Base-by-base conservation (phyloP, 257 asterid genomes). In the Cynanchum wilfordii region DNA sequence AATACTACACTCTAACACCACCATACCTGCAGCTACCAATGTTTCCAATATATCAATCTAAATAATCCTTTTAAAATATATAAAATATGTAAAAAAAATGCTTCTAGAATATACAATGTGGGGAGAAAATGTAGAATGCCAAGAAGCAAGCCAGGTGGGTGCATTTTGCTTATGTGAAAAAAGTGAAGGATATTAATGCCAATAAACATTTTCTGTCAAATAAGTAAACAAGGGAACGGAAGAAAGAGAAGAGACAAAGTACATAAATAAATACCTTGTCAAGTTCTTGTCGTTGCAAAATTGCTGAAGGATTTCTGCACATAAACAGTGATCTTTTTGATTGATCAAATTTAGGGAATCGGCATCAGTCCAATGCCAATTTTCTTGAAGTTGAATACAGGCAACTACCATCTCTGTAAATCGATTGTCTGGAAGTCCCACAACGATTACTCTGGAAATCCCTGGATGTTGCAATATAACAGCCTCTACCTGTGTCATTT, bases 401-500 rank as follows among this genome's bases (percentile, higher is more conserved):
- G 89, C 96, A 12, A 86, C 73, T 6, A 90, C 93, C 88, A 84
- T 89, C 83, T 93, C 96, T 12, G 89, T 68, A 75, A 89, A 82
- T 49, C 97, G 89, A 57, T 83, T 42, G 75, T 93, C 88, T 1
- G 97, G 96, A 77, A 90, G 81, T 56, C 98, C 97, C 16, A 90
- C 78, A 22, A 85, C 95, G 17, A 85, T 87, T 24, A 65, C 78
- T 52, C 69, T 74, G 7, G 89, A 83, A 75, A 90, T 78, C 62
- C 97, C 98, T 0, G 88, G 92, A 83, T 94, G 97, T 73, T 87
- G 89, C 49, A 77, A 78, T 57, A 94, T 70, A 75, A 89, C 87
- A 74, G 80, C 77, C 81, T 94, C 99, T 13, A 91, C 96, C 98
- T 91, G 79, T 60, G 57, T 47, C 79, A 81, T 50, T 67, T 71